phyloP scores from a whole-genome alignment of 768 basidiomycete genomes.

The Phaffia australis region DNA sequence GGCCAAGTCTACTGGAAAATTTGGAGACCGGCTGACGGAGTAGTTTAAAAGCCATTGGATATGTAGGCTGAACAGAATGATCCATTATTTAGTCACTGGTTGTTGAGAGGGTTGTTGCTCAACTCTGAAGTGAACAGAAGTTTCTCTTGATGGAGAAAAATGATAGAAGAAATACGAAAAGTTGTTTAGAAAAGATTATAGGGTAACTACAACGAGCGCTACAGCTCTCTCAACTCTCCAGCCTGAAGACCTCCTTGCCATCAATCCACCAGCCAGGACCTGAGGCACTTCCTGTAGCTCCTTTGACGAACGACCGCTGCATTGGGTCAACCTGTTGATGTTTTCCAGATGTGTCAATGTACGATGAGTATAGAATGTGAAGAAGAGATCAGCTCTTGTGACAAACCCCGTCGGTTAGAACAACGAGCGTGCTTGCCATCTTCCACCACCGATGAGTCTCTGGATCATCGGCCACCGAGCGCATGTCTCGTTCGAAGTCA shows the following conservation, averaged over 20 bases:
- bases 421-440: slow-evolving; percentile 34
- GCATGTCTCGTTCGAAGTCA: slow-evolving; percentile 60
- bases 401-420: not conserved
- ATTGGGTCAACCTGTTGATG: slow-evolving; percentile 38
- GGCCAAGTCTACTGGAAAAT: too few species aligned
- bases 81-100: too few species aligned
- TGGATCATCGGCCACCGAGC: slow-evolving; percentile 50
- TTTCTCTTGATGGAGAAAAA: too few species aligned
- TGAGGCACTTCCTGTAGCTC: slow-evolving; percentile 57
- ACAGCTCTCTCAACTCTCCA: slow-evolving; percentile 42
- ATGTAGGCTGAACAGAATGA: too few species aligned
- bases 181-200: too few species aligned
- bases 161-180: too few species aligned
- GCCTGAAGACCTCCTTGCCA: slow-evolving; percentile 58
- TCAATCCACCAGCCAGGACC: slow-evolving; percentile 56
- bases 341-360: not conserved
- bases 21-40: too few species aligned
- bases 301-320: slow-evolving; percentile 65
- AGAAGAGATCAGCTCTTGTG: not conserved
- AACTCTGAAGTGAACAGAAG: too few species aligned
- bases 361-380: not conserved
- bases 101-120: too few species aligned
- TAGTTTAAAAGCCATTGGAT: too few species aligned
- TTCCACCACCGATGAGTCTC: slow-evolving; percentile 70
- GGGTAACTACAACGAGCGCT: not conserved